These are phyloP conservation scores for Petasospora fabianii DNA, from an alignment of 1,139 yeast genomes.

Conservation along the genomic window DNA sequence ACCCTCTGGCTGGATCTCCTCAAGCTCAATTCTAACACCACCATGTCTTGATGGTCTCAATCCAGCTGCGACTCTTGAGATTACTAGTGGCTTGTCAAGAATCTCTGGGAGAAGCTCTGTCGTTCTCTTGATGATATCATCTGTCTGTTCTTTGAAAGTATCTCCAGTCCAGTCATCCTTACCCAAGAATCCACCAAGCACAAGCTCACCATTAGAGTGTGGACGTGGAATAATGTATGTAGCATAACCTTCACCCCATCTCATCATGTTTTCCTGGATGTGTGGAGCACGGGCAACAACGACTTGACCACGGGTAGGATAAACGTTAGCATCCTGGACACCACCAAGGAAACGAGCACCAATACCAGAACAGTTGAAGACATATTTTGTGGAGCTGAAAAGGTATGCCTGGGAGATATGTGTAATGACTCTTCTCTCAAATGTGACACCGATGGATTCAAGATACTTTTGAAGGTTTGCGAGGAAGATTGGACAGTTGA, in stretches of 20 bases:
- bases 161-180: conserved; percentile 54
- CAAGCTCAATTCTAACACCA: conserved; percentile 60
- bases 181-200: conserved; percentile 68
- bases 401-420: conserved; percentile 54
- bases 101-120: conserved; percentile 52
- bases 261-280: conserved; percentile 42
- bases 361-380: conserved; percentile 69
- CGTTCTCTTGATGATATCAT: conserved; percentile 56
- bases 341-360: conserved; percentile 59
- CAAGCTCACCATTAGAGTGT: conserved; percentile 52
- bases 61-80: conserved; percentile 62
- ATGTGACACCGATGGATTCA: conserved; percentile 43
- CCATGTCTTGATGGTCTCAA: conserved; percentile 68
- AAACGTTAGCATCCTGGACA: conserved; percentile 49
- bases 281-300: conserved; percentile 59
- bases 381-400: conserved; percentile 36
- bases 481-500: conserved; percentile 62
- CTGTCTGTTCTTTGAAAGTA: conserved; percentile 50
- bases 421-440: conserved; percentile 40
- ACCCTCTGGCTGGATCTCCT: conserved; percentile 34
- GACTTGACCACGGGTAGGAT: conserved; percentile 70
- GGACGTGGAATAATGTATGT: conserved; percentile 73
- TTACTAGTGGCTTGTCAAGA: conserved; percentile 32
- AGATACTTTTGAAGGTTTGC: conserved; percentile 42
- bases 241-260: conserved; percentile 52